Conservation (phyloP, 2,329 filamentous ascomycete genomes). For the Sporothrix globosa region DNA sequence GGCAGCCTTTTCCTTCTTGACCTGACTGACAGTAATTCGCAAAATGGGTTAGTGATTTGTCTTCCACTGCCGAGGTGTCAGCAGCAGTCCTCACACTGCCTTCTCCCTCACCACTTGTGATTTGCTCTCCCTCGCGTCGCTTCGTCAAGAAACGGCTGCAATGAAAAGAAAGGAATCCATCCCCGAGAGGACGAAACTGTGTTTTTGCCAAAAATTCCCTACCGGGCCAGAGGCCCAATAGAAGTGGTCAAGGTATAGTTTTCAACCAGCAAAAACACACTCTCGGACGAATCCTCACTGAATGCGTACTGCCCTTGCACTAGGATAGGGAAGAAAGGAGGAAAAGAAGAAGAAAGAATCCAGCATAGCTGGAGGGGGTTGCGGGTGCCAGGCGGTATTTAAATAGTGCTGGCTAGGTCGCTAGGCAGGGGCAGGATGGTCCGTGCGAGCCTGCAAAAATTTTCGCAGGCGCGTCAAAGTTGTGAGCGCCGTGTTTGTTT, state of each 20-base stretch:
- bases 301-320: conserved; percentile 78
- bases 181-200: conserved; percentile 28
- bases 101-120: neutral
- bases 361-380: conserved; percentile 14
- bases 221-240: conserved; percentile 67
- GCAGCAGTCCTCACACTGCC: too few relatives aligned
- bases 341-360: conserved; percentile 38
- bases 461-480: neutral
- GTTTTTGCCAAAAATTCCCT: conserved; percentile 75
- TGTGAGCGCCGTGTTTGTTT: neutral
- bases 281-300: conserved; percentile 84
- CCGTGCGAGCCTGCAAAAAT: conserved; percentile 38
- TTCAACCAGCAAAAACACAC: conserved; percentile 89
- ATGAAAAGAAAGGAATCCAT: conserved; percentile 49
- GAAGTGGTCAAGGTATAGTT: conserved; percentile 81
- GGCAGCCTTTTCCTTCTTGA: neutral
- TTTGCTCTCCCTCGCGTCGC: conserved; percentile 55
- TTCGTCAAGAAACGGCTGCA: conserved; percentile 50
- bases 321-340: conserved; percentile 57
- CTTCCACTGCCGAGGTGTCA: too few relatives aligned
- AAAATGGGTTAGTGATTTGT: too few relatives aligned
- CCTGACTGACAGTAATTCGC: too few relatives aligned
- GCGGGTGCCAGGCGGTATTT: conserved; percentile 27
- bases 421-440: conserved; percentile 29
- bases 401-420: conserved; percentile 33